A percentile compares a stretch with the other conserved stretches of the same genome.
These are phyloP conservation scores for Striga asiatica DNA, from an alignment of 257 asterid genomes.

Conservation along the genomic window DNA sequence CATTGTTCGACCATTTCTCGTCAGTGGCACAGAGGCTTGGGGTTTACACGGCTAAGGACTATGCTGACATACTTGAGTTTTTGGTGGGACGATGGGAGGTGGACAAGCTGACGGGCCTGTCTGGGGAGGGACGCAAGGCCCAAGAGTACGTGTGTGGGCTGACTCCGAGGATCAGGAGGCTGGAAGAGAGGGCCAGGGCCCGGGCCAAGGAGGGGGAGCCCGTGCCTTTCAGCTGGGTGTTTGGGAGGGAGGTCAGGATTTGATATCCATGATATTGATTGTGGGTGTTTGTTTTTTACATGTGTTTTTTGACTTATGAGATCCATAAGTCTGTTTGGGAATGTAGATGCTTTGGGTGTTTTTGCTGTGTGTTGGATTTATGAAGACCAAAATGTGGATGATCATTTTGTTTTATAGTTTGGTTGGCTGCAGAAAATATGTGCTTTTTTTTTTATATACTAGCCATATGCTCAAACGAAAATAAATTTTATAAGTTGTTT, in stretches of 20 bases:
- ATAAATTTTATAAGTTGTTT: too few species aligned
- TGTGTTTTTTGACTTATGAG: too few species aligned
- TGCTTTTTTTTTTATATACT: too few species aligned
- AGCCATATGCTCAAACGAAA: too few species aligned
- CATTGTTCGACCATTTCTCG: conserved; percentile 41
- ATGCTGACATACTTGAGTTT: conserved; percentile 44
- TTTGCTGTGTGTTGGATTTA: too few species aligned
- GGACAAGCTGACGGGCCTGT: conserved; percentile 45
- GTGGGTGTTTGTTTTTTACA: too few species aligned
- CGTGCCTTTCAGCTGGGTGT: conserved; percentile 45
- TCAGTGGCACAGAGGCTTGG: conserved; percentile 44
- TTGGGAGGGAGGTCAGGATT: conserved; percentile 30
- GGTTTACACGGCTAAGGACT: conserved; percentile 51
- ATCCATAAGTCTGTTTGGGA: too few species aligned
- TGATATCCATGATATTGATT: too few species aligned
- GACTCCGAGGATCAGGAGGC: conserved; percentile 33
- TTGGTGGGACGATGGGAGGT: conserved; percentile 43
- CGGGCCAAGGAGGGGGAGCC: conserved; percentile 29
- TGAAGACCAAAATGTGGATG: too few species aligned
- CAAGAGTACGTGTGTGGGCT: conserved; percentile 42
- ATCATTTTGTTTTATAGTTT: too few species aligned
- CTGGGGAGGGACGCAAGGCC: conserved; percentile 45
- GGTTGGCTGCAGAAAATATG: too few species aligned
- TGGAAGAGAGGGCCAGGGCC: conserved; percentile 49
- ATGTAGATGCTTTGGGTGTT: too few species aligned